Evolutionary conservation across 192 early-diverging fungal genomes (phyloP).

Genomic region (Linnemannia elongata): DNA sequence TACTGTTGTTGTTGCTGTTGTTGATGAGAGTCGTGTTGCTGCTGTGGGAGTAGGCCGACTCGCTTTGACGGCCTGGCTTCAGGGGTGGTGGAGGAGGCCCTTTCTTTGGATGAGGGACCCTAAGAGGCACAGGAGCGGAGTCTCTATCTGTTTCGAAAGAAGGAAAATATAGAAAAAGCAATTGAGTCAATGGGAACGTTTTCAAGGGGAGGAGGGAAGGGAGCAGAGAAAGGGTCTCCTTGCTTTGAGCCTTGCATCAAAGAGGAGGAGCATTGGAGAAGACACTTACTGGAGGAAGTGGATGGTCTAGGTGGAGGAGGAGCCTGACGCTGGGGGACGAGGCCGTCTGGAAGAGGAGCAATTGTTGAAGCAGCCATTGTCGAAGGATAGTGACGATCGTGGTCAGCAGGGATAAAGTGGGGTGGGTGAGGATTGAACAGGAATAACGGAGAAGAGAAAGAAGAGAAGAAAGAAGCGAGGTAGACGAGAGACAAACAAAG

Average conservation of each 20-base stretch:
- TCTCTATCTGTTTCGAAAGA: slow-evolving; percentile 26
- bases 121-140: slow-evolving; percentile 34
- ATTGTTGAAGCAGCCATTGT: not conserved
- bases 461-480: not conserved
- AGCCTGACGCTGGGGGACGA: slow-evolving; percentile 58
- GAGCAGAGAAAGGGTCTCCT: not conserved
- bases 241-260: not conserved
- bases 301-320: slow-evolving; percentile 58
- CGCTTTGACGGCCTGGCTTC: slow-evolving; percentile 33
- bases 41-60: slow-evolving; percentile 17
- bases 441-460: not conserved
- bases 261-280: not conserved
- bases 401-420: slow-evolving; percentile 4
- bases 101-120: slow-evolving; percentile 52
- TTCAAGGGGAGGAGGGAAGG: not conserved
- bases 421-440: not conserved
- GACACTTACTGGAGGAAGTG: slow-evolving; percentile 28
- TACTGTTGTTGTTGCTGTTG: slow-evolving; percentile 19
- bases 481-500: not conserved
- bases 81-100: slow-evolving; percentile 49
- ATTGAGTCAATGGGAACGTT: slow-evolving; percentile 1
- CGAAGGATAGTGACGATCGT: not conserved
- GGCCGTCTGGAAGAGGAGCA: slow-evolving; percentile 31
- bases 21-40: not conserved
- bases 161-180: slow-evolving; percentile 3